Evolutionary conservation across 2,329 filamentous ascomycete genomes (phyloP).

Genomic region (Akanthomyces dipterigenus): DNA sequence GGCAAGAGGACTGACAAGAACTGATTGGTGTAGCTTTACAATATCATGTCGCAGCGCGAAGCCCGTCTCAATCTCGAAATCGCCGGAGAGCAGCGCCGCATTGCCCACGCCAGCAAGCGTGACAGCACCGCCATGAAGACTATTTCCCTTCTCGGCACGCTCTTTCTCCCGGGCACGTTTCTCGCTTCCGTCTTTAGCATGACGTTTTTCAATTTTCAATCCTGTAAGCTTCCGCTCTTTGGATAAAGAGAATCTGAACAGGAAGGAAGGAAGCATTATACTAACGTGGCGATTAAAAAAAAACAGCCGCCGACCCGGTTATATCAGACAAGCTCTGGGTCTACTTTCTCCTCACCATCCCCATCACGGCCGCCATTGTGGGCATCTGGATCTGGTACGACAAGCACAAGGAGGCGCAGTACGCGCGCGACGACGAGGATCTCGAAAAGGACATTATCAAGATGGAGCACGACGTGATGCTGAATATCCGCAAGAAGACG

Average conservation of each 20-base stretch:
- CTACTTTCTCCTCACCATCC: constrained; percentile 56
- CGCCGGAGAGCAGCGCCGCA: constrained; percentile 51
- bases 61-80: constrained; percentile 58
- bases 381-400: constrained; percentile 50
- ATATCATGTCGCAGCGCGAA: constrained; percentile 60
- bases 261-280: background rate
- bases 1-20: no score
- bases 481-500: constrained; percentile 47
- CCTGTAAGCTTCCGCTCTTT: constrained; percentile 25
- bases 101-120: constrained; percentile 54
- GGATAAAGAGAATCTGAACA: no score
- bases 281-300: background rate
- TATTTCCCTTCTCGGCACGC: constrained; percentile 54
- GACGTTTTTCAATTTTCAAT: constrained; percentile 59
- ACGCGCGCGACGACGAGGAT: constrained; percentile 42
- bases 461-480: constrained; percentile 53
- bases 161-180: constrained; percentile 57
- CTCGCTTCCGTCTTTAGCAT: constrained; percentile 59
- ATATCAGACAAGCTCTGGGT: constrained; percentile 53
- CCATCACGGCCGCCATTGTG: constrained; percentile 50
- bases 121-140: constrained; percentile 61
- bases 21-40: constrained; percentile 44
- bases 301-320: constrained; percentile 27
- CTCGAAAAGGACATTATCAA: constrained; percentile 48
- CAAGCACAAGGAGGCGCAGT: constrained; percentile 40